phyloP scores from a whole-genome alignment of 2,329 filamentous ascomycete genomes.

The Cercospora sojina region DNA sequence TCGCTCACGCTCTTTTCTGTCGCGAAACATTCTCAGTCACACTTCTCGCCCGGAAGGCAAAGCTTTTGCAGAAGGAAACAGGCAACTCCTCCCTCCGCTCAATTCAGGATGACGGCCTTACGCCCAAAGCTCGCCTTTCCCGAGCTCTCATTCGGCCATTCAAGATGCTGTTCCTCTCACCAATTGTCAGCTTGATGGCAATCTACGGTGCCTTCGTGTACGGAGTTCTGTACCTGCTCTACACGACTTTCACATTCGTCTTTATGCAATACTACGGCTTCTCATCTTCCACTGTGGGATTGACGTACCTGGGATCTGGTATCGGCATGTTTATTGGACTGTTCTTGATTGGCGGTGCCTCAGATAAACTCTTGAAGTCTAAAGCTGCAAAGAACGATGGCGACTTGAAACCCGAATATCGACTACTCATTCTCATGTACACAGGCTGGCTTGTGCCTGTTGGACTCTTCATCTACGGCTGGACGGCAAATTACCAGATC shows the following conservation, averaged over 20 bases:
- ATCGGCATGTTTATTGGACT: slow-evolving; percentile 41
- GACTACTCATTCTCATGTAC: slow-evolving; percentile 30
- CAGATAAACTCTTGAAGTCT: slow-evolving; percentile 24
- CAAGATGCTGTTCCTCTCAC: slow-evolving; percentile 45
- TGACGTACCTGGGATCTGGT: slow-evolving; percentile 45
- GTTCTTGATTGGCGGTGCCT: slow-evolving; percentile 26
- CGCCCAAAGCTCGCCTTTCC: slow-evolving; percentile 42
- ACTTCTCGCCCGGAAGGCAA: slow-evolving; percentile 49
- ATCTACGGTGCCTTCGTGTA: slow-evolving; percentile 51
- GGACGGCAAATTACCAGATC: slow-evolving; percentile 31
- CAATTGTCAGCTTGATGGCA: slow-evolving; percentile 53
- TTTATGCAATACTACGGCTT: slow-evolving; percentile 45
- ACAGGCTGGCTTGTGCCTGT: slow-evolving; percentile 29
- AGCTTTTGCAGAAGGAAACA: slow-evolving; percentile 48
- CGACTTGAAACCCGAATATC: slow-evolving; percentile 50
- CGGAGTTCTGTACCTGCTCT: slow-evolving; percentile 42
- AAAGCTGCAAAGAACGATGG: slow-evolving; percentile 39
- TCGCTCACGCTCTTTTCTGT: slow-evolving; percentile 41
- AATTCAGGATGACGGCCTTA: slow-evolving; percentile 43
- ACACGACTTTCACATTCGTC: slow-evolving; percentile 45
- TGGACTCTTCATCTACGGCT: slow-evolving; percentile 38
- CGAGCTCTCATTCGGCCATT: slow-evolving; percentile 53
- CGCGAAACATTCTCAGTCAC: slow-evolving; percentile 50
- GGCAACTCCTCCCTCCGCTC: slow-evolving; percentile 43
- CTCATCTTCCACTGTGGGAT: slow-evolving; percentile 40